Base-by-base conservation (phyloP, 306 rosid genomes). In the Hippophae gyantsensis region DNA sequence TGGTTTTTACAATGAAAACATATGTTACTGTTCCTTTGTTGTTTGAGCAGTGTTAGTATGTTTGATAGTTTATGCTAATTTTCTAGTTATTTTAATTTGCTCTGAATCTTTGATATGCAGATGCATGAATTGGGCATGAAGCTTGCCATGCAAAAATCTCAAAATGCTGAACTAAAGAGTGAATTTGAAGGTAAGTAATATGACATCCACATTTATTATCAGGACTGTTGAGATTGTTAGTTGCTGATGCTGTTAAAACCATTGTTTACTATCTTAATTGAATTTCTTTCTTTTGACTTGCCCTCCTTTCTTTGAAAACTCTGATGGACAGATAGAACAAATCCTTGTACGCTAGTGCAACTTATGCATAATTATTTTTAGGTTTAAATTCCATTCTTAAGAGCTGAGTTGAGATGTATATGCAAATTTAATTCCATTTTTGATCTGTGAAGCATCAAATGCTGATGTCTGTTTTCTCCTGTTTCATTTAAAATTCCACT, bases 91-190 rank as follows among this genome's bases (percentile, higher is more conserved):
- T 41, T 63, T 23, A 41, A 55, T 13, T 44, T 54, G 40, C 41
- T 56, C 13, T 13, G 49, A 3, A 42, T 42, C 42, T 40, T 18
- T 51, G 51, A 14, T 69, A 45, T 65, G 69, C 82, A 87, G 98
- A 85, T 92, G 75, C 96, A 87, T 68, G 96, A 92, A 67, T 76
- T 92, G 69, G 75, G 83, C 41, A 66, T 80, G 85, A 89, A 92
- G 60, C 87, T 92, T 47, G 84, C 95, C 42, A 66, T 85, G 79
- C 98, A 83, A 73, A 92, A 92, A 72, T 74, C 82, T 54, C 93
- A 81, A 67, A 87, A 85, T 82, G 73, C 81, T 9, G 89, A 83
- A 76, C 82, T 92, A 13, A 78, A 82, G 78, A 80, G 63, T 67
- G 89, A 87, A 58, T 87, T 81, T 74, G 98, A 88, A 83, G 98